A percentile compares a stretch with the other conserved stretches of the same genome.
Conservation (phyloP, 495 filamentous ascomycete species). For the Aspergillus hancockii region DNA sequence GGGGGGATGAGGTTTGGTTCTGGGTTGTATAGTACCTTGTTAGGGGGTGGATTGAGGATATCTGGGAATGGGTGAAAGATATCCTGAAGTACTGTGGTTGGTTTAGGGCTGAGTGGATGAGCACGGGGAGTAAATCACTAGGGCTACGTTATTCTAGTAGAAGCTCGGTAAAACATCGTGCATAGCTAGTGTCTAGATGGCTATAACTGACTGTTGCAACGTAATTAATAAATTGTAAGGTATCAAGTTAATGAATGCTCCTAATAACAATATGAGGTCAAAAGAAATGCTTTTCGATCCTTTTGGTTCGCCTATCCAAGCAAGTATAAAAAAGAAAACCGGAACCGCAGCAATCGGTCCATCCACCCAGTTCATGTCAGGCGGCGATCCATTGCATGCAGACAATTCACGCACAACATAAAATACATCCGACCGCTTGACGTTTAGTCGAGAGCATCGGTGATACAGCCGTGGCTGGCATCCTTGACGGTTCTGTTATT, state of each 20-base stretch:
- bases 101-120: no score
- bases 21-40: no score
- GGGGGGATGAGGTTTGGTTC: no score
- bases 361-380: neutral
- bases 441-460: constrained; percentile 27
- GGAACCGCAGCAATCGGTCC: neutral
- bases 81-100: no score
- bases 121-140: no score
- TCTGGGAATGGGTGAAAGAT: no score
- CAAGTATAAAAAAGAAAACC: neutral
- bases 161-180: no score
- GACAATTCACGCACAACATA: neutral
- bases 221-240: neutral
- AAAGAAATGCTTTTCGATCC: neutral
- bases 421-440: neutral
- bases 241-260: neutral
- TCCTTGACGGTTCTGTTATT: constrained; percentile 54
- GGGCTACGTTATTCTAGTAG: no score
- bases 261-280: neutral
- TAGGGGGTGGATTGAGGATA: no score
- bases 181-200: neutral
- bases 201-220: neutral
- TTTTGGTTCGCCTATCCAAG: neutral
- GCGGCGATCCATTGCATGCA: neutral
- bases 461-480: constrained; percentile 65